A percentile compares a stretch with the other conserved stretches of the same genome.
Evolutionary conservation across 2,329 filamentous ascomycete genomes (phyloP).

Genomic region (Alternaria sp.): DNA sequence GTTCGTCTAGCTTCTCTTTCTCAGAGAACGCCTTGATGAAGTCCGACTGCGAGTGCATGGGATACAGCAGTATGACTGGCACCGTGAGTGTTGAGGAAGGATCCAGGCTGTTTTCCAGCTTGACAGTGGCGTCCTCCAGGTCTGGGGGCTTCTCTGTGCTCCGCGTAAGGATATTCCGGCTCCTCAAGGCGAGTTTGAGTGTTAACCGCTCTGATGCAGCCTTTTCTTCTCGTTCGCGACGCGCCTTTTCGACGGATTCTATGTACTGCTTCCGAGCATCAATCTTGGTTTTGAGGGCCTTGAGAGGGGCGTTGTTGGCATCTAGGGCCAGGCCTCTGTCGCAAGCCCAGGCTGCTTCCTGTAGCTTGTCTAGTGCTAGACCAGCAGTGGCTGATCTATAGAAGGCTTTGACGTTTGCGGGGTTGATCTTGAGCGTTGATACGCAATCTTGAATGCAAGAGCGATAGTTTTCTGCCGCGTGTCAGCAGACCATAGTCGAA

Average conservation of each 20-base stretch:
- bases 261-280: constrained; percentile 62
- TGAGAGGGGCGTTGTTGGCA: constrained; percentile 69
- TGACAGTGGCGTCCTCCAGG: constrained; percentile 80
- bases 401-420: constrained; percentile 83
- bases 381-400: constrained; percentile 84
- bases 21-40: constrained; percentile 90
- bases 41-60: constrained; percentile 79
- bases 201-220: constrained; percentile 65
- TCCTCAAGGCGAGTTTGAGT: constrained; percentile 60
- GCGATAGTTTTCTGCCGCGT: constrained; percentile 75
- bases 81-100: constrained; percentile 74
- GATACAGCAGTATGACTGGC: constrained; percentile 85
- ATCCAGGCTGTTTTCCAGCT: constrained; percentile 75
- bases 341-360: constrained; percentile 82
- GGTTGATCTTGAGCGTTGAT: constrained; percentile 77
- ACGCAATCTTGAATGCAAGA: constrained; percentile 86
- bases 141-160: constrained; percentile 76
- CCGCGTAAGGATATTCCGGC: constrained; percentile 72
- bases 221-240: constrained; percentile 62
- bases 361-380: constrained; percentile 76
- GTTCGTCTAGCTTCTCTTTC: constrained; percentile 74
- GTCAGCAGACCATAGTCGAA: not conserved
- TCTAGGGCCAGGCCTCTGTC: constrained; percentile 76
- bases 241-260: constrained; percentile 62
- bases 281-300: constrained; percentile 68